These are phyloP conservation scores for Arthrobotrys entomopaga DNA, from an alignment of 2,329 filamentous ascomycete genomes.

Conservation along the genomic window DNA sequence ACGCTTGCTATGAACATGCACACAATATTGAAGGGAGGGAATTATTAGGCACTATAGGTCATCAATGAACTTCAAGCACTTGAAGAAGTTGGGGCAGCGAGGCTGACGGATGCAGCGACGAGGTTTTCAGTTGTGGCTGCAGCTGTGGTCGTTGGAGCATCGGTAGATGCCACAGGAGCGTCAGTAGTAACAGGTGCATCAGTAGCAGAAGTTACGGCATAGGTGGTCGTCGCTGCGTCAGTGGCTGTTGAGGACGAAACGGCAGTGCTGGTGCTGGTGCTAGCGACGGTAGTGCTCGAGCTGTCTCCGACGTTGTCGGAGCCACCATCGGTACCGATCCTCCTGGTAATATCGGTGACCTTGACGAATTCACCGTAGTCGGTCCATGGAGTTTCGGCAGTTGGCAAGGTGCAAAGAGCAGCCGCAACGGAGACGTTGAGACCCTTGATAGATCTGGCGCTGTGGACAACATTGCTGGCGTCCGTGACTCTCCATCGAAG, in stretches of 20 bases:
- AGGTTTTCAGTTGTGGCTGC: not conserved
- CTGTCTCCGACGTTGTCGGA: slow-evolving; percentile 33
- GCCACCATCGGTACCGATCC: slow-evolving; percentile 44
- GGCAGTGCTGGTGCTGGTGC: not conserved
- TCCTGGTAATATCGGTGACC: slow-evolving; percentile 43
- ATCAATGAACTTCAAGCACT: too few species aligned
- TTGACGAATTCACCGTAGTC: slow-evolving; percentile 35
- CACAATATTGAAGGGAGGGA: not conserved
- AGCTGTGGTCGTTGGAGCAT: not conserved
- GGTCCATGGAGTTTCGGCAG: slow-evolving; percentile 9
- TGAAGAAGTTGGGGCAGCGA: too few species aligned
- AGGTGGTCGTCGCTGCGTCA: slow-evolving; percentile 6
- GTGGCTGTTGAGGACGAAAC: not conserved
- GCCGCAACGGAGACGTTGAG: slow-evolving; percentile 36
- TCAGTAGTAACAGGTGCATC: not conserved
- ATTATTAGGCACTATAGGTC: not conserved
- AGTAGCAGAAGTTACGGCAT: slow-evolving; percentile 14
- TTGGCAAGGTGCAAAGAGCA: slow-evolving; percentile 23
- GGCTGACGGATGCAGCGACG: too few species aligned
- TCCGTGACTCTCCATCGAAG: slow-evolving; percentile 60
- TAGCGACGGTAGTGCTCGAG: slow-evolving; percentile 6
- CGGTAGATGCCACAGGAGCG: not conserved
- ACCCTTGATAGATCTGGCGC: slow-evolving; percentile 15
- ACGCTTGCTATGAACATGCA: not conserved
- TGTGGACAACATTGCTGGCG: slow-evolving; percentile 1